phyloP scores from a whole-genome alignment of 805 yeast species.

The Helenozyma rhizophorensis region DNA sequence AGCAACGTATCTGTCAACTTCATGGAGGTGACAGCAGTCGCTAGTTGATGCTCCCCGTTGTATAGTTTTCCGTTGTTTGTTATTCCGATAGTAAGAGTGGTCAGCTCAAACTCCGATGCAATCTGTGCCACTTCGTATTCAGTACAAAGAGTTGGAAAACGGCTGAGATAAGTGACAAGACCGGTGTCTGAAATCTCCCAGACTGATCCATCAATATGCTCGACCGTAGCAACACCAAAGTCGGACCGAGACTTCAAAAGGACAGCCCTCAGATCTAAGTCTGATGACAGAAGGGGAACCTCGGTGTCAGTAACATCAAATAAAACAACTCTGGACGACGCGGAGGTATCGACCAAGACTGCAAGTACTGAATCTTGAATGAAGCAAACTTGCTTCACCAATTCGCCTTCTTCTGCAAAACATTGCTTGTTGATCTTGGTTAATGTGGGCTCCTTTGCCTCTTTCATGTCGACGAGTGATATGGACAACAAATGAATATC shows the following conservation, averaged over 20 bases:
- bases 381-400: conserved; percentile 62
- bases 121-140: conserved; percentile 44
- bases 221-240: conserved; percentile 48
- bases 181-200: conserved; percentile 31
- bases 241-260: conserved; percentile 52
- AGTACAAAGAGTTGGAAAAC: conserved; percentile 68
- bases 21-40: conserved; percentile 79
- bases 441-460: conserved; percentile 44
- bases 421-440: conserved; percentile 24
- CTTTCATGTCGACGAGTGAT: conserved; percentile 43
- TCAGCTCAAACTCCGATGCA: conserved; percentile 14
- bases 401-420: conserved; percentile 39
- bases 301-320: conserved; percentile 41
- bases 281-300: conserved; percentile 2
- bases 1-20: conserved; percentile 67
- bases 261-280: conserved; percentile 41
- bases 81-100: conserved; percentile 61
- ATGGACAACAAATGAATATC: conserved; percentile 35
- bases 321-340: conserved; percentile 47
- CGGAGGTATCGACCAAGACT: conserved; percentile 53
- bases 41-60: conserved; percentile 54
- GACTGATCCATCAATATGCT: conserved; percentile 62
- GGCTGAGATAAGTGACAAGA: conserved; percentile 32
- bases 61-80: conserved; percentile 71
- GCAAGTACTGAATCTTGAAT: conserved; percentile 49